Evolutionary conservation across 2,329 filamentous ascomycete species (phyloP), one percentile per base, ranked within the genome.

Genomic region (Phaeosphaeria sp.): DNA sequence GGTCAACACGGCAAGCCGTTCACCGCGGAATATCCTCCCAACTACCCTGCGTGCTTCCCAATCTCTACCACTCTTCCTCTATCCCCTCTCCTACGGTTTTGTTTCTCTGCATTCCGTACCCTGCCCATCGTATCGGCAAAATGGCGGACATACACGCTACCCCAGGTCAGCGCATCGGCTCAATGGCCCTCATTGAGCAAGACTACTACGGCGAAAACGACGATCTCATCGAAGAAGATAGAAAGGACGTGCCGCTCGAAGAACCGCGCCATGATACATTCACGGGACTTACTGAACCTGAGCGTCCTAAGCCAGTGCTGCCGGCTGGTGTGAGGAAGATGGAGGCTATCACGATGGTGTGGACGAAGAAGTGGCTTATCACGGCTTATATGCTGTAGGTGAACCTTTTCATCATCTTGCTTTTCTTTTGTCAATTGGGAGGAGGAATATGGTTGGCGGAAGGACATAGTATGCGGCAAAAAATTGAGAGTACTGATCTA

Each of bases 301-400:
- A 43, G 41, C 1, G 54, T 48, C 20, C 18, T 22, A 6, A 52
- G 58, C 4, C 59, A 66, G 54, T 39, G 36, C 36, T 39, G 15
- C 56, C 55, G 21, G 53, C 52, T 10, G 59, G 60, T 0, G 52
- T 23, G 71, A 79, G 62, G 59, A 68, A 75, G 39, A 76, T 80
- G 39, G 75, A 82, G 57, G 79, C 78, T 22, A 72, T 76, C 30
- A 78, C 80, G 3, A 65, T 69, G 9, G 72, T 77, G 17, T 83
- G 79, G 78, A 77, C 77, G 0, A 77, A 66, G 44, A 65, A 67
- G 2, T 69, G 78, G 22, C 70, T 83, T 15, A 68, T 78, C 9
- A 50, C 68, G 18, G 79, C 77, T 18, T 83, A 82, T 50, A 33
- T 52, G 9, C 50, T 63, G 51, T 59, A 51, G 11, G 42, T 22